These are phyloP conservation scores for Cokeromyces recurvatus DNA, from an alignment of 371 early-diverging fungal species.

Conservation along the genomic window DNA sequence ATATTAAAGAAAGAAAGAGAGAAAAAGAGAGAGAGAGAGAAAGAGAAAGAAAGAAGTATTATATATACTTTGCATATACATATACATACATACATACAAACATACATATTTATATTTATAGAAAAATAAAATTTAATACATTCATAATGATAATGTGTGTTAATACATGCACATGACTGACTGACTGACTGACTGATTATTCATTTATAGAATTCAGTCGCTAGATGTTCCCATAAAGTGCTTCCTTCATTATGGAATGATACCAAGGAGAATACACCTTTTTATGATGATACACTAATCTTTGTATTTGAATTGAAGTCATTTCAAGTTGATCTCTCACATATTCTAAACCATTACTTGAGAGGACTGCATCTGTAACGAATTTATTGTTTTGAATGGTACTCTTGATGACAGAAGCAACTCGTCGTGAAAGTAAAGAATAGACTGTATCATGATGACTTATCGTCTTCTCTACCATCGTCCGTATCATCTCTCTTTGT, in stretches of 20 bases:
- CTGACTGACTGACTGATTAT: too few species aligned
- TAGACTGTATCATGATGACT: conserved; percentile 67
- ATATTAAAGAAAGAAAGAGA: too few species aligned
- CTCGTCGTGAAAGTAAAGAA: conserved; percentile 56
- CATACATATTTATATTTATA: too few species aligned
- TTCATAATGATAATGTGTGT: too few species aligned
- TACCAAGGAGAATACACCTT: conserved; percentile 66
- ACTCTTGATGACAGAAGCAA: conserved; percentile 45
- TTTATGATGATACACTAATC: conserved; percentile 60
- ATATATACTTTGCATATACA: too few species aligned
- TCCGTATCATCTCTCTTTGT: conserved; percentile 44
- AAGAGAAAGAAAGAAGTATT: too few species aligned
- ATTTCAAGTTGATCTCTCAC: conserved; percentile 52
- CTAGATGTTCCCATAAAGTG: too few species aligned
- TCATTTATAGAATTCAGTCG: too few species aligned
- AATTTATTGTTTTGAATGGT: conserved; percentile 53
- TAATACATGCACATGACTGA: too few species aligned
- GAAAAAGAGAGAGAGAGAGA: too few species aligned
- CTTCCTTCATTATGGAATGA: conserved; percentile 34
- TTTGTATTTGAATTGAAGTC: conserved; percentile 38
- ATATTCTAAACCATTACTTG: conserved; percentile 58
- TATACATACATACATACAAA: too few species aligned
- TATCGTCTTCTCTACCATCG: conserved; percentile 73
- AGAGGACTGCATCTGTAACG: conserved; percentile 37
- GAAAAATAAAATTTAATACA: too few species aligned